A percentile compares a stretch with the other conserved stretches of the same genome.
Evolutionary conservation across 2,329 filamentous ascomycete genomes (phyloP).

Genomic region (Aquanectria penicillioides): DNA sequence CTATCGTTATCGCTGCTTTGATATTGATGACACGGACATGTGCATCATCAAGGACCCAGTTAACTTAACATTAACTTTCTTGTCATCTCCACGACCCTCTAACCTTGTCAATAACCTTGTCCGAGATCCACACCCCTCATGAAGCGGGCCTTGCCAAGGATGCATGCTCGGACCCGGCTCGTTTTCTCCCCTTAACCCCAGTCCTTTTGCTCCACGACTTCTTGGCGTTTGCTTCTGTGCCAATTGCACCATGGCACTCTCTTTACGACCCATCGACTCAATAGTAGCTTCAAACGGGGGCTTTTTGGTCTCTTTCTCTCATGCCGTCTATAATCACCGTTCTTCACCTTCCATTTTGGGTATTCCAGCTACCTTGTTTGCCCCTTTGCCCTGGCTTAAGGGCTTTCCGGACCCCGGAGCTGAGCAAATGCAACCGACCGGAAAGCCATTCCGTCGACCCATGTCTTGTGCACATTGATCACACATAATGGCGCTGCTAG

Average conservation of each 20-base stretch:
- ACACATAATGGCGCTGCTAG: too few relatives aligned
- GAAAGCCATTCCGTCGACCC: too few relatives aligned
- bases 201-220: background rate
- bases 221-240: background rate
- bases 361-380: background rate
- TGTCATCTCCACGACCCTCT: background rate
- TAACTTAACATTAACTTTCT: conserved; percentile 1
- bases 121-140: background rate
- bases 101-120: background rate
- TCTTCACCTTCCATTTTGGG: conserved; percentile 14
- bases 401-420: too few relatives aligned
- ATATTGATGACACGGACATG: conserved; percentile 4
- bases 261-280: background rate
- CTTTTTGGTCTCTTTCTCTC: background rate
- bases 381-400: background rate
- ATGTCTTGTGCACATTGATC: too few relatives aligned
- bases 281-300: background rate
- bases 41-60: background rate
- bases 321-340: background rate
- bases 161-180: background rate
- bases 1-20: background rate
- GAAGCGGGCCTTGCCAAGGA: background rate
- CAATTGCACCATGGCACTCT: background rate
- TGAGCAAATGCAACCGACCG: too few relatives aligned
- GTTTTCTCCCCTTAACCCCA: background rate